A percentile compares a stretch with the other conserved stretches of the same genome.
Conservation (phyloP, 805 yeast species). For the Candida pini region DNA sequence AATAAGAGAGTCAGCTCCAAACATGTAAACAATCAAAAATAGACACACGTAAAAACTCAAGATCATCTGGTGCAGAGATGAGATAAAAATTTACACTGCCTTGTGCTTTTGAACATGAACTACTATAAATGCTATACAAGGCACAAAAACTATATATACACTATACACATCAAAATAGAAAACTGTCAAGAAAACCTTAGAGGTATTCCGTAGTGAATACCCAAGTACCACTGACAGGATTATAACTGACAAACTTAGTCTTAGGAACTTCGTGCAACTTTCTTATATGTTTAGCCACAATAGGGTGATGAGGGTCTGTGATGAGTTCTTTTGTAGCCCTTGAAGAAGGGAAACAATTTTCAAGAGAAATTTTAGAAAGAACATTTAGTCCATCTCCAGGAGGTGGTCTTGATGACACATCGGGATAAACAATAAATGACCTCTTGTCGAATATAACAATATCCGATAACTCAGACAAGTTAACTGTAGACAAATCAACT, state of each 20-base stretch:
- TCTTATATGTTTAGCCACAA: slow-evolving; percentile 62
- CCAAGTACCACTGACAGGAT: slow-evolving; percentile 71
- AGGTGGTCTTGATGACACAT: slow-evolving; percentile 51
- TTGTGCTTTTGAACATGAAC: no score
- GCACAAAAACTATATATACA: no score
- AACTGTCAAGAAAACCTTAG: no score
- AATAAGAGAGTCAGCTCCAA: no score
- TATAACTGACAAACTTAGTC: slow-evolving; percentile 68
- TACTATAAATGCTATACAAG: no score
- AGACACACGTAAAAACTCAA: no score
- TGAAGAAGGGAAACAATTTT: slow-evolving; percentile 75
- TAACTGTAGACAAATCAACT: slow-evolving; percentile 71
- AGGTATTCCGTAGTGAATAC: slow-evolving; percentile 47
- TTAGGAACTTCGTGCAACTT: slow-evolving; percentile 56
- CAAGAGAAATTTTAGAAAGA: slow-evolving; percentile 65
- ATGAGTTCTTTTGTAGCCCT: slow-evolving; percentile 68
- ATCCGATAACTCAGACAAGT: slow-evolving; percentile 61
- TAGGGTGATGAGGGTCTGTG: slow-evolving; percentile 69
- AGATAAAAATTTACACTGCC: no score
- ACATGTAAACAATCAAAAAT: no score
- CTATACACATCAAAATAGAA: no score
- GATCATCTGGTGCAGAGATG: no score
- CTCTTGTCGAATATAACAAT: slow-evolving; percentile 56
- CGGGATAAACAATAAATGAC: slow-evolving; percentile 69
- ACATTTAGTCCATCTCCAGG: slow-evolving; percentile 81